Percentiles rank a stretch among this genome's conserved stretches.
phyloP scores from a whole-genome alignment of 2,329 filamentous ascomycete genomes.

The Alternaria arborescens region DNA sequence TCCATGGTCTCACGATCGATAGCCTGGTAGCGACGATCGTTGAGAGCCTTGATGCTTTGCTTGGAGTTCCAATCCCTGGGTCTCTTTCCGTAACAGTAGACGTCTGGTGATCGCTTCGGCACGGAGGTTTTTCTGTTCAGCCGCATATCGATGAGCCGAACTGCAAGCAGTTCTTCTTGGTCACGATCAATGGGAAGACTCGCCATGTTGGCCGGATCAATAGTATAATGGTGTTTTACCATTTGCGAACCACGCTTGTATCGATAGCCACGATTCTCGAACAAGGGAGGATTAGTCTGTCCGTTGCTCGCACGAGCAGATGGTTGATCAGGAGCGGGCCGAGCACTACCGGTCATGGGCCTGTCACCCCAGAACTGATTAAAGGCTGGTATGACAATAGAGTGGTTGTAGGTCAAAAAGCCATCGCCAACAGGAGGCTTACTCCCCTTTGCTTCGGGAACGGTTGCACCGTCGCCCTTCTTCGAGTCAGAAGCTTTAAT shows the following conservation, averaged over 20 bases:
- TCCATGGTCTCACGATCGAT: constrained; percentile 35
- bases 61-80: constrained; percentile 37
- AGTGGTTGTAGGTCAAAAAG: constrained; percentile 6
- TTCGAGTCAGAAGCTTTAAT: not conserved
- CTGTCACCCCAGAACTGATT: constrained; percentile 32
- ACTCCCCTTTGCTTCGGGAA: constrained; percentile 1
- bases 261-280: constrained; percentile 38
- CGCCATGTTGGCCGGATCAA: constrained; percentile 9
- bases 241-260: constrained; percentile 29
- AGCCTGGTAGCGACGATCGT: constrained; percentile 36
- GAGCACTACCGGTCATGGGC: constrained; percentile 23
- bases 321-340: constrained; percentile 26
- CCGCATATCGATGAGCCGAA: constrained; percentile 44
- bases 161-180: constrained; percentile 29
- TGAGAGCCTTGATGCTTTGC: constrained; percentile 35
- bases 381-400: not conserved
- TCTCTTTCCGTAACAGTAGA: constrained; percentile 27
- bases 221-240: constrained; percentile 20
- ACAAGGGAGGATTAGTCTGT: constrained; percentile 31
- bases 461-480: not conserved
- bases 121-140: constrained; percentile 17
- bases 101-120: constrained; percentile 24
- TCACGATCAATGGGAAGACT: constrained; percentile 18
- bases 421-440: constrained; percentile 19
- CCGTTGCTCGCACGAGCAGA: constrained; percentile 32